Evolutionary conservation across 2,329 filamentous ascomycete species (phyloP).

Genomic region (Xylaria sp.): DNA sequence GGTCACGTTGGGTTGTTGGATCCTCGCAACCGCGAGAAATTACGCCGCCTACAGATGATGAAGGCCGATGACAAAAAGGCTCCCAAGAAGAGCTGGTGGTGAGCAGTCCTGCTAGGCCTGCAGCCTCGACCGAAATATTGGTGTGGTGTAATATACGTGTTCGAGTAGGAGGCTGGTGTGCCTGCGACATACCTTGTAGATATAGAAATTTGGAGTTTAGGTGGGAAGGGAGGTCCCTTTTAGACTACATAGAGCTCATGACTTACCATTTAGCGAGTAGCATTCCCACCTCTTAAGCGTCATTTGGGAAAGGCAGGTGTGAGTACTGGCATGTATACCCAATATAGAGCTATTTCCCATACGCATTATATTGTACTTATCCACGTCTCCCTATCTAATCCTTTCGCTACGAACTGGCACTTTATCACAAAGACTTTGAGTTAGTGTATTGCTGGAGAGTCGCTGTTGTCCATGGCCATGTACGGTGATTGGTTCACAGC

Average conservation of each 20-base stretch:
- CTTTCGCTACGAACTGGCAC: background rate
- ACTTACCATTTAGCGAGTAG: slow-evolving; percentile 16
- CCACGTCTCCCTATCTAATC: background rate
- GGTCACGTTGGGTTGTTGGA: slow-evolving; percentile 64
- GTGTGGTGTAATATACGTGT: slow-evolving; percentile 18
- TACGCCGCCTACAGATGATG: slow-evolving; percentile 63
- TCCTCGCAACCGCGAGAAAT: slow-evolving; percentile 64
- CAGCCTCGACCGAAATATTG: background rate
- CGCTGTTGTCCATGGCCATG: too few species aligned
- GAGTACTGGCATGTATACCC: slow-evolving; percentile 33
- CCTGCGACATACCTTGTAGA: slow-evolving; percentile 19
- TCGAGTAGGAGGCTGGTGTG: slow-evolving; percentile 7
- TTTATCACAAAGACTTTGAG: background rate
- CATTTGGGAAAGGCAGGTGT: slow-evolving; percentile 9
- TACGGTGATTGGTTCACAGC: too few species aligned
- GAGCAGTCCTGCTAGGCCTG: slow-evolving; percentile 4
- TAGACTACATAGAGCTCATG: slow-evolving; percentile 19
- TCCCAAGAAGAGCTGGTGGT: slow-evolving; percentile 50
- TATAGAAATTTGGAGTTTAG: slow-evolving; percentile 21
- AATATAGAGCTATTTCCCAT: slow-evolving; percentile 30
- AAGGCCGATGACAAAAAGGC: slow-evolving; percentile 53
- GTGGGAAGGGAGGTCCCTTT: background rate
- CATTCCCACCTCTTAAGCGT: slow-evolving; percentile 31
- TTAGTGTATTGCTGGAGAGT: background rate
- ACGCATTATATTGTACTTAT: background rate